These are phyloP conservation scores for Sarocladiaceae sp. DNA, from an alignment of 2,329 filamentous ascomycete species.

Conservation along the genomic window DNA sequence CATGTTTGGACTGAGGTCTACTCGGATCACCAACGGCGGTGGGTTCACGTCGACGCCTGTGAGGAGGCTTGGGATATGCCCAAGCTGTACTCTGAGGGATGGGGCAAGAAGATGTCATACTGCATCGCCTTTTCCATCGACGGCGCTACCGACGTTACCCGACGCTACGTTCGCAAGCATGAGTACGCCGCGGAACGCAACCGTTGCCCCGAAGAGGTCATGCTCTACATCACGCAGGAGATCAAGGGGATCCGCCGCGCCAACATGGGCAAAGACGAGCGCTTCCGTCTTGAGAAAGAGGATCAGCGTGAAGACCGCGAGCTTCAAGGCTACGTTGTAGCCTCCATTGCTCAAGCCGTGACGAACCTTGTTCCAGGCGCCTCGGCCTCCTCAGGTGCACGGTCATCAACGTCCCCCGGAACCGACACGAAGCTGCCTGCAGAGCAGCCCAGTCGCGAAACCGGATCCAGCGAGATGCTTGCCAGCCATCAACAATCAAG, in stretches of 20 bases:
- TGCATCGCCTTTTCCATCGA: slow-evolving; percentile 96
- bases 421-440: slow-evolving; percentile 56
- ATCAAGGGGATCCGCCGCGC: slow-evolving; percentile 77
- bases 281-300: slow-evolving; percentile 74
- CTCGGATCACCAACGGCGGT: slow-evolving; percentile 85
- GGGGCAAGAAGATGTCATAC: slow-evolving; percentile 95
- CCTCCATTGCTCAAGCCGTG: slow-evolving; percentile 66
- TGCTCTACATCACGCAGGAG: slow-evolving; percentile 87
- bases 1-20: slow-evolving; percentile 98
- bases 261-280: slow-evolving; percentile 80
- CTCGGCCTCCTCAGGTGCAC: slow-evolving; percentile 17
- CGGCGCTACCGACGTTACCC: slow-evolving; percentile 61
- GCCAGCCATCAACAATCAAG: background rate
- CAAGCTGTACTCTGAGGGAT: slow-evolving; percentile 85
- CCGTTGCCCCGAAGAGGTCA: slow-evolving; percentile 78
- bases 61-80: slow-evolving; percentile 96
- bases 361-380: slow-evolving; percentile 56
- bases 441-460: slow-evolving; percentile 42
- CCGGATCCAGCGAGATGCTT: background rate
- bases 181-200: slow-evolving; percentile 69
- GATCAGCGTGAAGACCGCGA: slow-evolving; percentile 71
- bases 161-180: slow-evolving; percentile 64
- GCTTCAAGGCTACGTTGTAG: slow-evolving; percentile 66
- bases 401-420: slow-evolving; percentile 20
- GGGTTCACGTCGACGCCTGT: slow-evolving; percentile 95